Evolutionary conservation across 148 eudicot species (phyloP).

Genomic region (Nyssa sinensis): DNA sequence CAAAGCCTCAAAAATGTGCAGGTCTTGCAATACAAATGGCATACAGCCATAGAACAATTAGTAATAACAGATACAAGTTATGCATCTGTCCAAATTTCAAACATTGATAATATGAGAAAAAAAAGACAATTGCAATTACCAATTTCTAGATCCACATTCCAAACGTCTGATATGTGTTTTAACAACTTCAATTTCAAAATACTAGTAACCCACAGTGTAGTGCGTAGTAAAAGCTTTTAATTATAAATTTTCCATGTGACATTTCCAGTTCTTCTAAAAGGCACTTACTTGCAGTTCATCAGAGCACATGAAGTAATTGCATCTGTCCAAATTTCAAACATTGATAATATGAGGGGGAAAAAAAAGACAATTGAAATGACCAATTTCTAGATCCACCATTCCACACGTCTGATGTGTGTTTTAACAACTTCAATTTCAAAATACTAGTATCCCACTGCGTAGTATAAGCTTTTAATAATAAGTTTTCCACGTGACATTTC

Average conservation of each 20-base stretch:
- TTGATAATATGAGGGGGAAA: neutral
- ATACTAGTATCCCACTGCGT: neutral
- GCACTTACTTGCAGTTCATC: conserved; percentile 65
- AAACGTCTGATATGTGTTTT: neutral
- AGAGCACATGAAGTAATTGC: no score
- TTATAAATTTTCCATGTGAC: no score
- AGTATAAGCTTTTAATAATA: neutral
- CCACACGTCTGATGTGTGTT: neutral
- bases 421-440: neutral
- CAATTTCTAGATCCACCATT: neutral
- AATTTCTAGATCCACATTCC: neutral
- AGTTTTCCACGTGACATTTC: no score
- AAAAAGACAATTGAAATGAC: neutral
- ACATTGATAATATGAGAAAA: neutral
- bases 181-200: neutral
- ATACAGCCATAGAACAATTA: no score
- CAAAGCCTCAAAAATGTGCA: no score
- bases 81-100: neutral
- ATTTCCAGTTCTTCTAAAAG: no score
- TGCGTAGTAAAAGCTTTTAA: neutral
- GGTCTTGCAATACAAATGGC: no score
- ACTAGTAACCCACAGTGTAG: neutral
- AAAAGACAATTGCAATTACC: neutral
- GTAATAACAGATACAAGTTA: no score
- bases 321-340: neutral